phyloP scores from a whole-genome alignment of 192 early-diverging fungal species.

The Entomortierella lignicola region DNA sequence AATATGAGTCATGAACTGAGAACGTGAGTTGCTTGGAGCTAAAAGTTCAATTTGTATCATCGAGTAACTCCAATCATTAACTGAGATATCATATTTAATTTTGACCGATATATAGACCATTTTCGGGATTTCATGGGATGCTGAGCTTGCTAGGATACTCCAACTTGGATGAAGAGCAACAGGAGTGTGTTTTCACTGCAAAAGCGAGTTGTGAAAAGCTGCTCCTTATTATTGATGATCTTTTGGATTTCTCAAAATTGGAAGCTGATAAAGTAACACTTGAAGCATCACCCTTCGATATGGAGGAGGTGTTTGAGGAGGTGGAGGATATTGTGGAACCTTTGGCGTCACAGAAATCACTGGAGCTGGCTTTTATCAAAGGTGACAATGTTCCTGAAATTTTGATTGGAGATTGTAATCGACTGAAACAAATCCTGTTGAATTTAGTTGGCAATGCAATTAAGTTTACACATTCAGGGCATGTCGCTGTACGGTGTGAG shows the following conservation, averaged over 20 bases:
- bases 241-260: slow-evolving; percentile 65
- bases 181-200: slow-evolving; percentile 61
- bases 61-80: too few relatives aligned
- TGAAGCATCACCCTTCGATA: slow-evolving; percentile 61
- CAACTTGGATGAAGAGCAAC: slow-evolving; percentile 58
- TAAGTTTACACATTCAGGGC: slow-evolving; percentile 74
- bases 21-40: slow-evolving; percentile 17
- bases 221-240: slow-evolving; percentile 59
- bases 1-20: slow-evolving; percentile 60
- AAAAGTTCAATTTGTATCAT: too few relatives aligned
- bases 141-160: slow-evolving; percentile 62
- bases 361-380: slow-evolving; percentile 64
- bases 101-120: slow-evolving; percentile 30
- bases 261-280: slow-evolving; percentile 67
- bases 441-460: slow-evolving; percentile 75
- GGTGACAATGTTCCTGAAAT: slow-evolving; percentile 64
- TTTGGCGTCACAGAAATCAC: slow-evolving; percentile 62
- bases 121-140: slow-evolving; percentile 68
- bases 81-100: background rate
- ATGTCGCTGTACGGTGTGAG: slow-evolving; percentile 62
- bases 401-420: slow-evolving; percentile 64
- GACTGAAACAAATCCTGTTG: slow-evolving; percentile 69
- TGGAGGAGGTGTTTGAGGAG: slow-evolving; percentile 68
- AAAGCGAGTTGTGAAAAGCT: slow-evolving; percentile 64
- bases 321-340: slow-evolving; percentile 68